phyloP scores from a whole-genome alignment of 805 yeast species.

The Cyberlindnera mycetangii region DNA sequence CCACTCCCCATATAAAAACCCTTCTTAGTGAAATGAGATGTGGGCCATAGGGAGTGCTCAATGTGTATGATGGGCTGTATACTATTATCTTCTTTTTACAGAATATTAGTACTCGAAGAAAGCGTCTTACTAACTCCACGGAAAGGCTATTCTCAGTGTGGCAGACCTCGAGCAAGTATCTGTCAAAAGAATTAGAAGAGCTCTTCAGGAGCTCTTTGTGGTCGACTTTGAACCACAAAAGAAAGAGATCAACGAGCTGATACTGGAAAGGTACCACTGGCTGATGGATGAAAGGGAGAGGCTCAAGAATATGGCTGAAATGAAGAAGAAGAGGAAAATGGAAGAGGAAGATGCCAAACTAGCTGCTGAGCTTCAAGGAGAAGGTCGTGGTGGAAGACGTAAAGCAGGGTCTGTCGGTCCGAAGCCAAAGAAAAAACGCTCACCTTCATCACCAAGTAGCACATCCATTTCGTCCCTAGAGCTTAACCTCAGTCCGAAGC shows the following conservation, averaged over 20 bases:
- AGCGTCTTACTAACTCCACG: background rate
- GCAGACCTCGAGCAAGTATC: slow-evolving; percentile 69
- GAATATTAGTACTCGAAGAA: no score
- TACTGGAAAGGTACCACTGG: slow-evolving; percentile 53
- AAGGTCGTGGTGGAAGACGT: slow-evolving; percentile 24
- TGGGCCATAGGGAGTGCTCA: no score
- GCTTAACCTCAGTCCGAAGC: slow-evolving; percentile 46
- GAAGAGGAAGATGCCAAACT: slow-evolving; percentile 48
- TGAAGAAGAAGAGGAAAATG: slow-evolving; percentile 34
- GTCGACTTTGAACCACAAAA: slow-evolving; percentile 48
- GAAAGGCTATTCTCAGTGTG: slow-evolving; percentile 67
- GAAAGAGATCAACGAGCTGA: slow-evolving; percentile 57
- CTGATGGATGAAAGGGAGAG: slow-evolving; percentile 35
- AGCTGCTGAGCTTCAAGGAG: slow-evolving; percentile 46
- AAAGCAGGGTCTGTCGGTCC: slow-evolving; percentile 7
- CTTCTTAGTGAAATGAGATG: no score
- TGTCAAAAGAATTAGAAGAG: slow-evolving; percentile 67
- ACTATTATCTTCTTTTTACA: background rate
- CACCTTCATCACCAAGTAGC: slow-evolving; percentile 18
- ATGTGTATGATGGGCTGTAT: background rate
- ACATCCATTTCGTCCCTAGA: slow-evolving; percentile 38
- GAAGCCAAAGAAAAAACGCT: slow-evolving; percentile 13
- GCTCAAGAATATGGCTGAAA: slow-evolving; percentile 30
- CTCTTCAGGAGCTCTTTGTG: slow-evolving; percentile 66
- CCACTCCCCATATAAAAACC: no score